phyloP scores from a whole-genome alignment of 345 rosid species.

The Citrus mangshanensis region DNA sequence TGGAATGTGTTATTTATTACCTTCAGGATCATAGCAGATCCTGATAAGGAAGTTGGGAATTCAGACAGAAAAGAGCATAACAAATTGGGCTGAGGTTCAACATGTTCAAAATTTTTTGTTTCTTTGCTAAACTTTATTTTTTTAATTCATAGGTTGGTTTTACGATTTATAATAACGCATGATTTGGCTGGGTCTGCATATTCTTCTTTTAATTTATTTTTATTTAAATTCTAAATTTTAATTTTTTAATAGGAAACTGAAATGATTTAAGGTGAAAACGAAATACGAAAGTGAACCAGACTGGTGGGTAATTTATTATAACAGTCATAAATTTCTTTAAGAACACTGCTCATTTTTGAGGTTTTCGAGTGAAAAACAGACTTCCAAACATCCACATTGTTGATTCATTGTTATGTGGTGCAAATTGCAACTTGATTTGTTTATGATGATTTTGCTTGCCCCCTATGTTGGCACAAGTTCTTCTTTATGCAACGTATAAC shows the following conservation, averaged over 20 bases:
- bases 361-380: not conserved
- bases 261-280: not conserved
- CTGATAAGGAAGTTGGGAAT: no score
- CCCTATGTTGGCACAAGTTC: not conserved
- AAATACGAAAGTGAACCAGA: not conserved
- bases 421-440: not conserved
- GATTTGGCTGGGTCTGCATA: no score
- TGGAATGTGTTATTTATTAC: not conserved
- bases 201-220: no score
- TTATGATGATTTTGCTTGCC: conserved; percentile 1
- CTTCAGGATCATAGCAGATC: not conserved
- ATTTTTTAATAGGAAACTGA: not conserved
- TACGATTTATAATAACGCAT: not conserved
- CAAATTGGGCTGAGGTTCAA: not conserved
- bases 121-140: not conserved
- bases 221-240: no score
- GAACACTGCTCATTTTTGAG: not conserved
- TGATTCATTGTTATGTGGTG: not conserved
- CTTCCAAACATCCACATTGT: not conserved
- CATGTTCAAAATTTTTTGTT: not conserved
- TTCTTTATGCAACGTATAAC: not conserved
- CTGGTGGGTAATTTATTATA: not conserved
- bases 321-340: not conserved
- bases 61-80: no score
- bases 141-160: not conserved